A percentile compares a stretch with the other conserved stretches of the same genome.
Evolutionary conservation across 2,329 filamentous ascomycete species (phyloP).

Genomic region (Pestalotiopsis sp.): DNA sequence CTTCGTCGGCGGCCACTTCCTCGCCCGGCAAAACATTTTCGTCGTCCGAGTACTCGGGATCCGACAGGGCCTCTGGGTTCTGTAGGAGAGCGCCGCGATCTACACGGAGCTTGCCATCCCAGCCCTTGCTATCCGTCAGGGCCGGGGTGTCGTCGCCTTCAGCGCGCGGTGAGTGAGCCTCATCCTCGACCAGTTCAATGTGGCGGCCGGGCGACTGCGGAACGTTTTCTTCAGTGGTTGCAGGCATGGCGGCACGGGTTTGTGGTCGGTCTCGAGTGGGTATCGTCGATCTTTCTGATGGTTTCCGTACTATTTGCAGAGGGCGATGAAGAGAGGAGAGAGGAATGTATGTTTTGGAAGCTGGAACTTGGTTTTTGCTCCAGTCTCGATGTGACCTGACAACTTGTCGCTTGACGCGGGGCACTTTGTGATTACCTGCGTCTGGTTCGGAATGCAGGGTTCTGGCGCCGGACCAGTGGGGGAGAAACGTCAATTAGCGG

Average conservation of each 20-base stretch:
- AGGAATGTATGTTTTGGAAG: not conserved
- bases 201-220: conserved; percentile 40
- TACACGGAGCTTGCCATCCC: conserved; percentile 82
- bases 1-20: conserved; percentile 80
- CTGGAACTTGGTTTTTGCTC: not conserved
- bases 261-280: not conserved
- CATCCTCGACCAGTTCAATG: conserved; percentile 52
- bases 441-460: not conserved
- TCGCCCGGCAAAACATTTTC: conserved; percentile 71
- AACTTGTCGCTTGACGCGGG: conserved; percentile 8
- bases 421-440: not conserved
- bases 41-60: conserved; percentile 83
- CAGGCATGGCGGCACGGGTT: conserved; percentile 39
- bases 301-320: not conserved
- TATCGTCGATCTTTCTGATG: not conserved
- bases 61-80: conserved; percentile 82
- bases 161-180: conserved; percentile 36
- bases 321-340: not conserved
- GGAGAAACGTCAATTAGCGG: conserved; percentile 2
- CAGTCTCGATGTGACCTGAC: not conserved
- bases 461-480: not conserved
- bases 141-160: conserved; percentile 49
- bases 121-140: conserved; percentile 67
- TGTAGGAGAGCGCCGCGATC: conserved; percentile 69
- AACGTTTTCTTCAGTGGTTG: conserved; percentile 37